A percentile compares a stretch with the other conserved stretches of the same genome.
These are phyloP conservation scores for Leishmania major DNA, from an alignment of 208 protist genomes.

Conservation along the genomic window DNA sequence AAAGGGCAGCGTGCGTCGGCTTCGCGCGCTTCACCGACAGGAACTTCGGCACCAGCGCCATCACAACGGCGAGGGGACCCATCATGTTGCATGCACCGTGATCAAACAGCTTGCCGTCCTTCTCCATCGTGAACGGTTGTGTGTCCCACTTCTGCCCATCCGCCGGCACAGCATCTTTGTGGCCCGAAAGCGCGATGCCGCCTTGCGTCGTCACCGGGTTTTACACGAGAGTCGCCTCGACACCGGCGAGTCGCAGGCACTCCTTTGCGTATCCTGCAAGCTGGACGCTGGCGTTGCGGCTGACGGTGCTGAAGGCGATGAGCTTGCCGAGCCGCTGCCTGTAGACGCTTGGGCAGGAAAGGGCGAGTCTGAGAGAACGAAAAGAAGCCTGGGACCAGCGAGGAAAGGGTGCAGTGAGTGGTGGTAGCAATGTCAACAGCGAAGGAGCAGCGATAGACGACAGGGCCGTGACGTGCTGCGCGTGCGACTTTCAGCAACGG, in stretches of 20 bases:
- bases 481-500: too few relatives aligned
- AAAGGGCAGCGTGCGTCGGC: neutral
- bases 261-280: constrained; percentile 41
- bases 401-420: neutral
- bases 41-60: constrained; percentile 19
- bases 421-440: neutral
- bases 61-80: neutral
- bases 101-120: constrained; percentile 16
- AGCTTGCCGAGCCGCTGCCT: constrained; percentile 44
- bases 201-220: constrained; percentile 42
- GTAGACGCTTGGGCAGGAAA: constrained; percentile 6
- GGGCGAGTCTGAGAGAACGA: neutral
- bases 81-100: neutral
- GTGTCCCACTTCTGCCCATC: constrained; percentile 58
- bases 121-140: constrained; percentile 53
- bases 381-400: neutral
- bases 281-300: constrained; percentile 49
- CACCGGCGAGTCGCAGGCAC: constrained; percentile 30
- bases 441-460: neutral
- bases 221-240: constrained; percentile 39
- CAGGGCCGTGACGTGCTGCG: neutral
- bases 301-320: constrained; percentile 58
- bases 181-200: constrained; percentile 61
- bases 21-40: constrained; percentile 28
- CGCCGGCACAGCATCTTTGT: constrained; percentile 65